These are phyloP conservation scores for Delonix regia DNA, from an alignment of 306 rosid species.

Conservation along the genomic window DNA sequence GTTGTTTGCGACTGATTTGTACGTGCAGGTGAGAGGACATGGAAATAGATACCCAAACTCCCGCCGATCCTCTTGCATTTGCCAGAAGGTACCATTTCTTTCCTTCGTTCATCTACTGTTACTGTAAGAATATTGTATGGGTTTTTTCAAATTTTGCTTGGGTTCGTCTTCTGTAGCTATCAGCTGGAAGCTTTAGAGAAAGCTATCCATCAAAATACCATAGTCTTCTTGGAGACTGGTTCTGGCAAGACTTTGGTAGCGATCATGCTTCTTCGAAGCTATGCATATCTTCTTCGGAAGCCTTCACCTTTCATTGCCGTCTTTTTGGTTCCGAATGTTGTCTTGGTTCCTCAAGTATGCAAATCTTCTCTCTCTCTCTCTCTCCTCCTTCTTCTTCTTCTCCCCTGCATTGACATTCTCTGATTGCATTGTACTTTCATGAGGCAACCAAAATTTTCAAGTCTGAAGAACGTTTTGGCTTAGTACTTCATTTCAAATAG, in stretches of 20 bases:
- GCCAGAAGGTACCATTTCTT: slow-evolving; percentile 63
- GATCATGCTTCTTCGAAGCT: slow-evolving; percentile 83
- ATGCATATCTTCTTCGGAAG: slow-evolving; percentile 66
- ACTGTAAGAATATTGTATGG: not conserved
- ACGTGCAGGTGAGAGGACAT: not conserved
- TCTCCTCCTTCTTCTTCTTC: not conserved
- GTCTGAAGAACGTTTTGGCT: not conserved
- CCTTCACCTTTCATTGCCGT: slow-evolving; percentile 68
- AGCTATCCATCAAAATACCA: slow-evolving; percentile 63
- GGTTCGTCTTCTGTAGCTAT: slow-evolving; percentile 54
- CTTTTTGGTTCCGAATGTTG: slow-evolving; percentile 87
- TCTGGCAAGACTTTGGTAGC: slow-evolving; percentile 92
- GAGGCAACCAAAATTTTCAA: not conserved
- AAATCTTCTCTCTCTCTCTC: not conserved
- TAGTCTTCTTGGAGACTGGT: slow-evolving; percentile 86
- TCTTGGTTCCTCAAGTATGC: slow-evolving; percentile 75
- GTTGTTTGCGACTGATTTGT: not conserved
- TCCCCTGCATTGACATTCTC: not conserved
- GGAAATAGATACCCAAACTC: slow-evolving; percentile 35
- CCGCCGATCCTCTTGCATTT: slow-evolving; percentile 58
- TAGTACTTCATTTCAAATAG: not conserved
- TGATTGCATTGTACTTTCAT: not conserved
- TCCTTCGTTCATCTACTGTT: not conserved
- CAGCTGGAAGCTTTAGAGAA: slow-evolving; percentile 78
- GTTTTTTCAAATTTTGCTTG: not conserved